A percentile compares a stretch with the other conserved stretches of the same genome.
phyloP scores from a whole-genome alignment of 768 basidiomycete genomes.

The Suillus plorans region DNA sequence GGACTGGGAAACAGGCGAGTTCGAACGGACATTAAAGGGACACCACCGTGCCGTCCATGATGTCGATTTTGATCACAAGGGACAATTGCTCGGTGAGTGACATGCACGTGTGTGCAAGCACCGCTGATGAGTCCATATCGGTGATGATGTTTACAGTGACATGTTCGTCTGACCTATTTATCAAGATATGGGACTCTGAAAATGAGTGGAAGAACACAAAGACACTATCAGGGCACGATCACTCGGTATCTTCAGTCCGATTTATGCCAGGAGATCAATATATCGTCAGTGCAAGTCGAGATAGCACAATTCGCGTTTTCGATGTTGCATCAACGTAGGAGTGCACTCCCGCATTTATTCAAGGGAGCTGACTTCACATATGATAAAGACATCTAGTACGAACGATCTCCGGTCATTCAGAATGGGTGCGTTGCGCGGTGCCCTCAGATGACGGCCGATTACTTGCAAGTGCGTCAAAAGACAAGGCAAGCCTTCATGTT shows the following conservation, averaged over 20 bases:
- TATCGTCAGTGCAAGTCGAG: constrained; percentile 85
- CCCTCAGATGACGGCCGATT: constrained; percentile 73
- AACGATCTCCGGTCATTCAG: constrained; percentile 74
- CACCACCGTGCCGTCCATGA: constrained; percentile 89
- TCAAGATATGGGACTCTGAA: constrained; percentile 90
- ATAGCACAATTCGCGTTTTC: constrained; percentile 83
- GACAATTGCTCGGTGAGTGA: constrained; percentile 69
- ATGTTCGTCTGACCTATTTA: constrained; percentile 83
- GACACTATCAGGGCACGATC: constrained; percentile 88
- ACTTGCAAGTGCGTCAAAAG: constrained; percentile 80
- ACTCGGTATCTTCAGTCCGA: constrained; percentile 82
- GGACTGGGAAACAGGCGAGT: constrained; percentile 96
- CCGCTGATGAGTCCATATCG: constrained; percentile 1
- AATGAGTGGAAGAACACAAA: constrained; percentile 90
- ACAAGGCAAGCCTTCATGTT: constrained; percentile 59
- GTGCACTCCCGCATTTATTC: constrained; percentile 4
- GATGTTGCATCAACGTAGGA: constrained; percentile 80
- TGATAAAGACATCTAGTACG: constrained; percentile 63
- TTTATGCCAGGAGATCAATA: constrained; percentile 85
- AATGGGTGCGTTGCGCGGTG: constrained; percentile 77
- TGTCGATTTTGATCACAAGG: constrained; percentile 86
- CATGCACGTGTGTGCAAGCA: not conserved
- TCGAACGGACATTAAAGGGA: constrained; percentile 88
- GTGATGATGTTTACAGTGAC: constrained; percentile 33
- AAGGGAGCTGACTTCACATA: constrained; percentile 11